A percentile compares a stretch with the other conserved stretches of the same genome.
phyloP scores from a whole-genome alignment of 345 rosid species.

The Hibiscus syriacus region DNA sequence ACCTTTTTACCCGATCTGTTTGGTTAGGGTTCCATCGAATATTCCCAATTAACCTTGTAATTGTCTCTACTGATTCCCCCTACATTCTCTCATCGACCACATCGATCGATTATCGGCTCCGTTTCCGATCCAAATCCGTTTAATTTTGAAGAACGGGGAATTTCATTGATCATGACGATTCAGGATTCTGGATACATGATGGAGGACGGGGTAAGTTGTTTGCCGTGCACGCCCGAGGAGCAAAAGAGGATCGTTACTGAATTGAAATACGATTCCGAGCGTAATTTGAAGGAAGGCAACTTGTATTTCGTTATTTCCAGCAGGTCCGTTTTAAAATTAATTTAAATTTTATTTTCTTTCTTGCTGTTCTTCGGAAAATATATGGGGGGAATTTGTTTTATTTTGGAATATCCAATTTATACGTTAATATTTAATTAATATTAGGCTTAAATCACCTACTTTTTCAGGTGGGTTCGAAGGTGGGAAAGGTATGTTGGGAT shows the following conservation, averaged over 20 bases:
- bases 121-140: not conserved
- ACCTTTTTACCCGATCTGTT: not conserved
- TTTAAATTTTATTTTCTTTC: not conserved
- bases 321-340: conserved; percentile 29
- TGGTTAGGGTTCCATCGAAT: conserved; percentile 24
- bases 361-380: not conserved
- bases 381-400: not conserved
- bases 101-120: conserved; percentile 8
- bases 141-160: not conserved
- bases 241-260: conserved; percentile 60
- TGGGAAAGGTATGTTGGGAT: conserved; percentile 72
- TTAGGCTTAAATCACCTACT: not conserved
- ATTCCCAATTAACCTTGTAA: not conserved
- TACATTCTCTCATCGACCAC: not conserved
- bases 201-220: conserved; percentile 49
- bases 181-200: conserved; percentile 43
- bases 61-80: not conserved
- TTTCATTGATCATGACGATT: conserved; percentile 42
- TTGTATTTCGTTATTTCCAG: conserved; percentile 62
- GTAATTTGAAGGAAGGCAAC: conserved; percentile 60
- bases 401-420: not conserved
- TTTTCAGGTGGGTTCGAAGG: conserved; percentile 59
- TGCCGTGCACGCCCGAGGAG: conserved; percentile 52
- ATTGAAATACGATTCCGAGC: conserved; percentile 48
- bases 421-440: not conserved